Conservation (phyloP, 345 rosid species). For the Fremontodendron californicum region DNA sequence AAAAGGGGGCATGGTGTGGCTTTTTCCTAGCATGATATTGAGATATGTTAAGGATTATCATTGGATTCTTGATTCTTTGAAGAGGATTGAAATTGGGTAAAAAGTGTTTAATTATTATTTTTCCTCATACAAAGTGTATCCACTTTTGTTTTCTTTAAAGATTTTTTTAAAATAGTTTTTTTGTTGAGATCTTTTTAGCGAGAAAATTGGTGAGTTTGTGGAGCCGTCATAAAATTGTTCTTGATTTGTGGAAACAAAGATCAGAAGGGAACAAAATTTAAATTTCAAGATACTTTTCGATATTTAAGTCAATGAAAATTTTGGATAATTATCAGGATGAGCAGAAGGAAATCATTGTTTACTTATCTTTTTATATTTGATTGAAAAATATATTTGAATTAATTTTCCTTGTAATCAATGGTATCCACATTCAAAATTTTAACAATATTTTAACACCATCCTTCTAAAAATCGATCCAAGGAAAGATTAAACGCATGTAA, state of each 20-base stretch:
- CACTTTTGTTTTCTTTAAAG: not conserved
- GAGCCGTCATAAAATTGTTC: too few relatives aligned
- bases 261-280: too few relatives aligned
- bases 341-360: too few relatives aligned
- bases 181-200: too few relatives aligned
- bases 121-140: not conserved
- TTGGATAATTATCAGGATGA: too few relatives aligned
- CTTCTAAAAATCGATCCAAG: not conserved
- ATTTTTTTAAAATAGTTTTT: too few relatives aligned
- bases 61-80: not conserved
- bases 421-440: not conserved
- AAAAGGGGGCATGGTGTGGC: not conserved
- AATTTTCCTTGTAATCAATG: not conserved
- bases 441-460: not conserved
- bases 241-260: too few relatives aligned
- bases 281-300: too few relatives aligned
- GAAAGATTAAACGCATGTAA: not conserved
- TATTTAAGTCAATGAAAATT: too few relatives aligned
- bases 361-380: too few relatives aligned
- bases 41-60: not conserved
- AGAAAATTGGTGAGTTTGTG: too few relatives aligned
- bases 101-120: not conserved
- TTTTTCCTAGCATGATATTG: not conserved
- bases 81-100: not conserved
- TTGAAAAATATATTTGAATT: not conserved